Percentiles rank a stretch among this genome's conserved stretches.
phyloP scores from a whole-genome alignment of 179 eudicot genomes.

The Beta lomatogona region DNA sequence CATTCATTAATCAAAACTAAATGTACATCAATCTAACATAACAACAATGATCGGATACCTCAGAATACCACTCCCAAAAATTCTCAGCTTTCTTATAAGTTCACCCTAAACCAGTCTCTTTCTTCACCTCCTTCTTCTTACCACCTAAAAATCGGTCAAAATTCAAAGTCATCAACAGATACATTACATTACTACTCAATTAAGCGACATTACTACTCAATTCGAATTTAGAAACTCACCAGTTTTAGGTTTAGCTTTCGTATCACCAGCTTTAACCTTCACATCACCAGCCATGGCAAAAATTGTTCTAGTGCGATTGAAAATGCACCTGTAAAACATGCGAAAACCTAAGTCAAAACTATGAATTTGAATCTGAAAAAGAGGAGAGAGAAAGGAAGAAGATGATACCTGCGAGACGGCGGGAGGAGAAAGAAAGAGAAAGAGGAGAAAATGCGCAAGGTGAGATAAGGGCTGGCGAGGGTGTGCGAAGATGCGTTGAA shows the following conservation, averaged over 20 bases:
- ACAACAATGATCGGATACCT: not conserved
- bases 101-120: too few species aligned
- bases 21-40: not conserved
- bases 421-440: slow-evolving; percentile 17
- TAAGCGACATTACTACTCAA: not conserved
- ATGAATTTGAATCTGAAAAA: not conserved
- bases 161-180: too few species aligned
- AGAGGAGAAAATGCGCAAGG: slow-evolving; percentile 6
- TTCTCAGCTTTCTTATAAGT: too few species aligned
- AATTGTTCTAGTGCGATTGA: not conserved
- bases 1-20: not conserved
- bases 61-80: too few species aligned
- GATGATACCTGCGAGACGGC: slow-evolving; percentile 13
- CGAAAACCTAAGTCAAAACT: not conserved
- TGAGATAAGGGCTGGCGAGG: slow-evolving; percentile 18
- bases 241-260: not conserved
- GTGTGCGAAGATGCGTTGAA: not conserved
- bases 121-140: too few species aligned
- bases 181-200: too few species aligned
- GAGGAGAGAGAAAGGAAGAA: not conserved
- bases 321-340: slow-evolving; percentile 8
- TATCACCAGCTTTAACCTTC: slow-evolving; percentile 14
- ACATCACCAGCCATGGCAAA: slow-evolving; percentile 22
- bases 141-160: too few species aligned
- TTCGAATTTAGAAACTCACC: too few species aligned